Evolutionary conservation across 129 eudicot species (phyloP).

Genomic region (Glebionis coronaria): DNA sequence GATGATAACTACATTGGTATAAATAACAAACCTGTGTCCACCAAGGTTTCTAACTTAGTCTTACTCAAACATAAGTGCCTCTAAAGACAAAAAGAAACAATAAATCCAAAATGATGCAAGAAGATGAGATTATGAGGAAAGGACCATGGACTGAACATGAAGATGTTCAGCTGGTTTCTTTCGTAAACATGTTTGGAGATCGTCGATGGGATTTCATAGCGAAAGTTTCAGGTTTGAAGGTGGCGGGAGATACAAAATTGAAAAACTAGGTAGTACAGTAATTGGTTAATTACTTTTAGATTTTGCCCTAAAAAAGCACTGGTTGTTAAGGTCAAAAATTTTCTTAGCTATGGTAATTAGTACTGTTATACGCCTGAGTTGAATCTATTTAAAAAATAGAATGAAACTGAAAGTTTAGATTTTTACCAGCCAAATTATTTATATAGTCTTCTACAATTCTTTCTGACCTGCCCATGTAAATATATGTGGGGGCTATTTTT

Average conservation of each 20-base stretch:
- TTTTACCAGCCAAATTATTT: background rate
- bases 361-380: constrained; percentile 8
- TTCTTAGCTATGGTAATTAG: constrained; percentile 24
- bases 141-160: constrained; percentile 98
- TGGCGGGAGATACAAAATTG: constrained; percentile 82
- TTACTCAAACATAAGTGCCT: background rate
- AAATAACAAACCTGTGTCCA: constrained; percentile 30
- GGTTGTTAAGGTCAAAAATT: constrained; percentile 23
- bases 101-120: constrained; percentile 25
- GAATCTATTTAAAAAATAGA: background rate
- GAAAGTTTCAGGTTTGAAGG: constrained; percentile 99
- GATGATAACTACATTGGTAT: constrained; percentile 23
- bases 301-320: no score
- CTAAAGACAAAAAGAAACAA: constrained; percentile 13
- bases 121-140: constrained; percentile 45
- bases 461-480: constrained; percentile 24
- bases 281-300: constrained; percentile 4
- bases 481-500: constrained; percentile 31
- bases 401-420: background rate
- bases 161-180: constrained; percentile 69
- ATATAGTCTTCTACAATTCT: background rate
- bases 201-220: constrained; percentile 97
- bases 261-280: constrained; percentile 42
- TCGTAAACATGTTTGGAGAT: constrained; percentile 76
- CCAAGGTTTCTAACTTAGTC: constrained; percentile 9